These are phyloP conservation scores for Kwoniella shandongensis DNA, from an alignment of 768 basidiomycete species.

Conservation along the genomic window DNA sequence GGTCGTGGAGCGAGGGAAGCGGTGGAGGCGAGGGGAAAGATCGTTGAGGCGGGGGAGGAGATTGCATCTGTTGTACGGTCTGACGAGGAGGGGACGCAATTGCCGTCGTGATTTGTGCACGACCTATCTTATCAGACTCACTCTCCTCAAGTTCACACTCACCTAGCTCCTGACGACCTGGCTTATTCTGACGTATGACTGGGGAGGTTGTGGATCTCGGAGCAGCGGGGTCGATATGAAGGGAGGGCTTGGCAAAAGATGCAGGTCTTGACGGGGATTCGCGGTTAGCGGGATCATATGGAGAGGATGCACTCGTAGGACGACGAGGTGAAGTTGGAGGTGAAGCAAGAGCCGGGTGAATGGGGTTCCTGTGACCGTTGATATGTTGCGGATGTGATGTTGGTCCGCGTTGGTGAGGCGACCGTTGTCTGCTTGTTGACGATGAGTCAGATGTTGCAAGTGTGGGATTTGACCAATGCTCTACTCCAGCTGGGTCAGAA, in stretches of 20 bases:
- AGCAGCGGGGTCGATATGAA: neutral
- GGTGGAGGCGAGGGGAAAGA: neutral
- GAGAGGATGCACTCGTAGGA: slow-evolving; percentile 1
- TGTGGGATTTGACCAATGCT: neutral
- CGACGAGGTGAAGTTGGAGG: slow-evolving; percentile 25
- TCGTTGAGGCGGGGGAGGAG: no score
- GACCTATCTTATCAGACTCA: neutral
- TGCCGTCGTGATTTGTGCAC: neutral
- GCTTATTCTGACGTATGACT: neutral
- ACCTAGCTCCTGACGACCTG: neutral
- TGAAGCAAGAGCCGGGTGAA: slow-evolving; percentile 35
- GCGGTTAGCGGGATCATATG: slow-evolving; percentile 6
- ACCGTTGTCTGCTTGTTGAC: neutral
- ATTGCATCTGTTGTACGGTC: no score
- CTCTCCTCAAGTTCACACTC: neutral
- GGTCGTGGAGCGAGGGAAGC: neutral
- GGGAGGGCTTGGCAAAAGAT: neutral
- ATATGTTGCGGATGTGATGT: neutral
- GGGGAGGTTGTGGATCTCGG: neutral
- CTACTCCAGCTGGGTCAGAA: neutral
- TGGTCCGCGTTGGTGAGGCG: neutral
- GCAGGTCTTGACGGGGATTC: neutral
- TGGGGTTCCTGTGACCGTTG: slow-evolving; percentile 17
- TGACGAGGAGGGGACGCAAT: no score
- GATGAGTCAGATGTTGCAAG: slow-evolving; percentile 7